phyloP scores from a whole-genome alignment of 2,329 filamentous ascomycete species.

The Microsporum audouinii region DNA sequence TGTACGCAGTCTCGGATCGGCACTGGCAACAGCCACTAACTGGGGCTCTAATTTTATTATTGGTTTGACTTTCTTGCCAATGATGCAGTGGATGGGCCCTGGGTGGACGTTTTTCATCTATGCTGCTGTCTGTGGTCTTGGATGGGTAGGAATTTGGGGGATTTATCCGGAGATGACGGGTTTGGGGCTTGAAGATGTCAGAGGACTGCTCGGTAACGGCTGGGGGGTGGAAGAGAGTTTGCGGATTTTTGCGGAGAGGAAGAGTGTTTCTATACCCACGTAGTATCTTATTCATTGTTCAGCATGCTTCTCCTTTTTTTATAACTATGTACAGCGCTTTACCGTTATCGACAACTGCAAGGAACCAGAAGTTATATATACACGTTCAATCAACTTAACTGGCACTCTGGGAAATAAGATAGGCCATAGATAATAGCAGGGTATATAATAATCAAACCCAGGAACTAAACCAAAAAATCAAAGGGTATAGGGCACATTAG shows the following conservation, averaged over 20 bases:
- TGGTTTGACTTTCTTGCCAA: slow-evolving; percentile 73
- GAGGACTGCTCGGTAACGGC: slow-evolving; percentile 55
- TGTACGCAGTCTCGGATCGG: slow-evolving; percentile 52
- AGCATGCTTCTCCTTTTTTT: neutral
- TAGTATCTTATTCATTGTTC: neutral
- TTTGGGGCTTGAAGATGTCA: slow-evolving; percentile 68
- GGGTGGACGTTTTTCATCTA: slow-evolving; percentile 74
- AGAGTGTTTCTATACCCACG: neutral
- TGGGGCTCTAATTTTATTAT: slow-evolving; percentile 82
- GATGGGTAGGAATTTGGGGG: slow-evolving; percentile 56
- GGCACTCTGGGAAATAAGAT: neutral
- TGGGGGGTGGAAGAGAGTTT: slow-evolving; percentile 55
- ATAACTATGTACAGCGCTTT: neutral
- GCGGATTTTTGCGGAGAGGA: slow-evolving; percentile 14
- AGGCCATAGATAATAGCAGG: neutral
- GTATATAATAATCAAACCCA: neutral
- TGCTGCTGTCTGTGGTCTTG: slow-evolving; percentile 53
- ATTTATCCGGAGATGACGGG: slow-evolving; percentile 84
- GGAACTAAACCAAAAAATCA: neutral
- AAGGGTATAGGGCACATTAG: neutral
- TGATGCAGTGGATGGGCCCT: slow-evolving; percentile 67
- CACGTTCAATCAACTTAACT: neutral
- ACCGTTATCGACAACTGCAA: neutral
- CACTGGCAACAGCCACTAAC: slow-evolving; percentile 60
- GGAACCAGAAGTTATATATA: neutral